Base-by-base conservation (phyloP, 805 yeast genomes). In the Starmerella kuoi region DNA sequence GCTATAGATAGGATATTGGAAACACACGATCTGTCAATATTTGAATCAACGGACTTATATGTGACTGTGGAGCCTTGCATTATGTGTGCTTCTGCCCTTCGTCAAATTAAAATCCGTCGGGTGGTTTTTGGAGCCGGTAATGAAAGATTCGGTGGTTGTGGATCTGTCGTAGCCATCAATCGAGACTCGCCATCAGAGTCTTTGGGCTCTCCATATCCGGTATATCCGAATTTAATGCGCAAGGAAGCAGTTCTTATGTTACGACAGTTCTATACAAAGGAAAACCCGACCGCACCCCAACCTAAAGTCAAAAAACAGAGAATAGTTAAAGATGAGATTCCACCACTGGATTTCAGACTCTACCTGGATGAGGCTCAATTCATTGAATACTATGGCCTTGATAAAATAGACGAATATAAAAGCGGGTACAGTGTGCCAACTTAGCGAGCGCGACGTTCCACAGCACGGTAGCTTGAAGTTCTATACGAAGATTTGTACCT, bases 61-160 rank as follows among this genome's bases (percentile, higher is more conserved):
- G 98, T 91, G 21, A 86, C 97, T 0, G 96, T 91, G 0, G 98
- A 91, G 61, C 98, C 98, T 0, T 91, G 98, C 58, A 80, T 91
- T 6, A 91, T 91, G 98, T 91, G 98, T 64, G 97, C 95, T 0
- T 76, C 91, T 31, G 86, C 94, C 2, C 62, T 91, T 31, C 70
- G 87, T 45, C 98, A 91, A 53, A 59, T 87, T 35, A 79, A 80
- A 1, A 74, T 91, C 9, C 61, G 73, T 24, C 65, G 67, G 31
- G 95, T 88, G 1, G 76, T 77, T 35, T 91, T 84, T 55, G 97
- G 98, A 0, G 87, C 95, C 55, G 91, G 85, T 0, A 91, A 91
- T 58, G 97, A 88, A 48, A 63, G 97, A 35, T 91, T 91, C 63
- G 98, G 98, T 0, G 97, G 98, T 0, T 87, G 87, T 59, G 97